phyloP scores from a whole-genome alignment of 148 eudicot species.

The Rhododendron ovatum region DNA sequence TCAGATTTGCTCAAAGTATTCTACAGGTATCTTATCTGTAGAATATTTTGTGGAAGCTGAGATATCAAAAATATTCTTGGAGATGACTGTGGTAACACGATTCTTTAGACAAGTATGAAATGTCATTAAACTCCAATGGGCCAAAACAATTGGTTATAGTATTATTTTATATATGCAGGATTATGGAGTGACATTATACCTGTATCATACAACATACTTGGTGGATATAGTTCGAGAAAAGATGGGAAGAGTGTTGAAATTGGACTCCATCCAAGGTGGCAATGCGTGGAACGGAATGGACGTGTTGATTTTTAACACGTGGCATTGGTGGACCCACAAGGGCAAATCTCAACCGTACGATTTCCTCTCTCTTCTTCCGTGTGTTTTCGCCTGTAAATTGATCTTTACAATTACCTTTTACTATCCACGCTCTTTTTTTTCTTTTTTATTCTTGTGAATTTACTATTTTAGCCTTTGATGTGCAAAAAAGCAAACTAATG shows the following conservation, averaged over 20 bases:
- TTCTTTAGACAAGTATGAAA: not conserved
- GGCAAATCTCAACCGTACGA: constrained; percentile 63
- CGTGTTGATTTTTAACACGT: constrained; percentile 73
- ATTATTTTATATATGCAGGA: constrained; percentile 43
- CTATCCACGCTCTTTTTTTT: not conserved
- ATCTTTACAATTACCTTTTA: not conserved
- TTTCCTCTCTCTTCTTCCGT: not conserved
- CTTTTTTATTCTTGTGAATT: no score
- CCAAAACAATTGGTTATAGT: not conserved
- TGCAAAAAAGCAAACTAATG: no score
- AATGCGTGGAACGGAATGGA: constrained; percentile 75
- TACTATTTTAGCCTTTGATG: no score
- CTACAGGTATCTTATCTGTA: no score
- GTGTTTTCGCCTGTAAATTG: not conserved
- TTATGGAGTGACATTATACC: constrained; percentile 50
- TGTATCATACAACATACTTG: constrained; percentile 66
- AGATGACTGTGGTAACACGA: no score
- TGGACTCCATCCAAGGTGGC: constrained; percentile 72
- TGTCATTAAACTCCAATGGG: not conserved
- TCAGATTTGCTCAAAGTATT: not conserved
- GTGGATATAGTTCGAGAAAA: constrained; percentile 65
- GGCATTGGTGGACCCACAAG: constrained; percentile 98
- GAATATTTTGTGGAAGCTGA: no score
- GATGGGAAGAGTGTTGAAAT: constrained; percentile 61
- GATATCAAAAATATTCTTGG: no score